phyloP scores from a whole-genome alignment of 306 rosid genomes.

The Casuarina equisetifolia region DNA sequence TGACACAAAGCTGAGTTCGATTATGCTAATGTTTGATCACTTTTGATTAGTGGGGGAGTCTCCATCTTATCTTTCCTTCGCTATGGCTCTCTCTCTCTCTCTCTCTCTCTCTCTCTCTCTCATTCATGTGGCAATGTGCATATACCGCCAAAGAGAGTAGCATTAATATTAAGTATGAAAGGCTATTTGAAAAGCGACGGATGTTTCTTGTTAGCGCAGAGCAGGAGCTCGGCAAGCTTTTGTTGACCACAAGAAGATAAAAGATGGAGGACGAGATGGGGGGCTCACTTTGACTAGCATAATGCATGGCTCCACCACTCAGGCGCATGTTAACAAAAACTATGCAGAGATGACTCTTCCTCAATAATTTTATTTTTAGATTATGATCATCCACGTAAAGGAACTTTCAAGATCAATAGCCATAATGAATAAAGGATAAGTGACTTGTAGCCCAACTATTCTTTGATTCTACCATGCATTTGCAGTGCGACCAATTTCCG shows the following conservation, averaged over 20 bases:
- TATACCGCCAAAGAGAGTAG: neutral
- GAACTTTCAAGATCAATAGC: neutral
- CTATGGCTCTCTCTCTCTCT: neutral
- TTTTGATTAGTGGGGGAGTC: constrained; percentile 40
- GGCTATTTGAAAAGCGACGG: neutral
- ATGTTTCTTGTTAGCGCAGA: neutral
- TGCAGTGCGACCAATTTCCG: neutral
- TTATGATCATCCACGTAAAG: neutral
- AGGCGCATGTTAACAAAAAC: constrained; percentile 6
- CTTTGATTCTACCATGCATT: neutral
- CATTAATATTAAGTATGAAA: no score
- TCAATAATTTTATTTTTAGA: neutral
- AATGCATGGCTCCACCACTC: constrained; percentile 20
- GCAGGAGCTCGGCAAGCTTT: neutral
- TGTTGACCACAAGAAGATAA: constrained; percentile 27
- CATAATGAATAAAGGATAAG: neutral
- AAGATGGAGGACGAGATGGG: neutral
- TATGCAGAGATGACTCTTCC: neutral
- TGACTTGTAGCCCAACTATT: neutral
- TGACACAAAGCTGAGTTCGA: constrained; percentile 31
- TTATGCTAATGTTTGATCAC: constrained; percentile 25
- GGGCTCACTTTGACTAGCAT: neutral
- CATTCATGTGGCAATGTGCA: neutral
- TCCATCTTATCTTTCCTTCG: constrained; percentile 39
- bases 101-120: neutral